Base-by-base conservation (phyloP, 2,329 filamentous ascomycete species). In the Madurella mycetomatis region DNA sequence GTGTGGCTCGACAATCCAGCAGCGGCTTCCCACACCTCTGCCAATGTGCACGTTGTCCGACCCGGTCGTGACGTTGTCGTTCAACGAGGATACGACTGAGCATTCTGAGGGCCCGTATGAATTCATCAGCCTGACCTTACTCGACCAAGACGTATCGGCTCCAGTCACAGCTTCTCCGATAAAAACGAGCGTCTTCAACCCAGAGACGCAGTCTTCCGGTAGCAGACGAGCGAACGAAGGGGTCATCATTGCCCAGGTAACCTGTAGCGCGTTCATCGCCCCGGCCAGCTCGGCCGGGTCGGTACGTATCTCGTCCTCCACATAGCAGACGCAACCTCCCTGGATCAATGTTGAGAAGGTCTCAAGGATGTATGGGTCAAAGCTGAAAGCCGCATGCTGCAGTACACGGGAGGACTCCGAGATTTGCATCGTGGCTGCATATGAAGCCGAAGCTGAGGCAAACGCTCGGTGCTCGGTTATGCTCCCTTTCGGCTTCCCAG, bases 401-500 rank as follows among this genome's bases (percentile, higher is more conserved):
- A 66, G 45, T 9, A 62, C 54, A 9, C 63, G 51, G 12, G 57
- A 53, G 1, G 15, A 41, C 32, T 17, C 3, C n/a, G 30, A 11
- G 39, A 56, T 43, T 18, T 44, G 13, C 1, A 56, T 13, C 30
- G 34, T 41, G 2, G 30, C 25, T 34, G 18, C 56, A 18, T 55
- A 39, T 9, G 39, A 30, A 12, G 41, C 19, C 9, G 44, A 44
- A 39, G 60, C 60, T 1, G 62, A 62, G 43, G 52, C 56, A 12
- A 63, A 39, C 1, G 58, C 50, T 25, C 43, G 17, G 49, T 69
- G 67, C 42, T 57, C 49, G 42, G 64, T 53, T n/a, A 77, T 67
- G 18, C 78, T 73, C 31, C 77, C 77, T 65, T 80, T 80, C 4
- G 77, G 77, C 25, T 65, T 66, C 7, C 77, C 77, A 0, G 76